Percentiles rank a stretch among this genome's conserved stretches.
phyloP scores from a whole-genome alignment of 176 grass and related monocot genomes.

The Zizania latifolia region DNA sequence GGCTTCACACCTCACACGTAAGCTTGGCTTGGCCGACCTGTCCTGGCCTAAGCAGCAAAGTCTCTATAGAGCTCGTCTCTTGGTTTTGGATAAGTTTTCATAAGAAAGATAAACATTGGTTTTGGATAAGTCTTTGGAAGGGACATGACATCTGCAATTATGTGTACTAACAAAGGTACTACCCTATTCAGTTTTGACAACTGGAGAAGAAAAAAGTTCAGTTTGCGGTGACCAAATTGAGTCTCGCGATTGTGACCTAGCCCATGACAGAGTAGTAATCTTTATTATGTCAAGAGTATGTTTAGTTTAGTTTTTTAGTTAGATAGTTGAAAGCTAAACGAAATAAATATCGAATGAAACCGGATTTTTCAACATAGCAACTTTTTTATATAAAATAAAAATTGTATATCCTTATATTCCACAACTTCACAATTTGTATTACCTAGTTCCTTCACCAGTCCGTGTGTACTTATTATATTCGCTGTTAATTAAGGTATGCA shows the following conservation, averaged over 20 bases:
- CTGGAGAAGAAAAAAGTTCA: neutral
- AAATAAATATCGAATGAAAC: too few relatives aligned
- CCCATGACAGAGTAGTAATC: neutral
- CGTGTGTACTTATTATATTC: too few relatives aligned
- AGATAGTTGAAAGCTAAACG: too few relatives aligned
- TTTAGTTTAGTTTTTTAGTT: too few relatives aligned
- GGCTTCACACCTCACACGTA: constrained; percentile 12
- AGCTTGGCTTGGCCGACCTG: constrained; percentile 17
- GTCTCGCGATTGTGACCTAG: neutral
- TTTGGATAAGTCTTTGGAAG: constrained; percentile 18
- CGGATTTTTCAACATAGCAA: too few relatives aligned
- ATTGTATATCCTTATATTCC: too few relatives aligned
- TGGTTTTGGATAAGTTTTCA: neutral
- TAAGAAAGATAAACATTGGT: neutral
- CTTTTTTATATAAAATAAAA: too few relatives aligned
- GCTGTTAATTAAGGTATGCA: too few relatives aligned
- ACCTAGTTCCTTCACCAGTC: too few relatives aligned
- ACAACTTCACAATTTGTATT: too few relatives aligned
- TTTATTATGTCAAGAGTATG: too few relatives aligned
- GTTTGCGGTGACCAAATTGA: neutral
- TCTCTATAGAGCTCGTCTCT: too few relatives aligned
- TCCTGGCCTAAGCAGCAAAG: constrained; percentile 12
- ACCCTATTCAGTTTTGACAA: neutral
- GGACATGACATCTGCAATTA: constrained; percentile 9
- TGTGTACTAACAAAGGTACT: neutral